phyloP scores from a whole-genome alignment of 495 filamentous ascomycete species.

The Neurospora discreta region DNA sequence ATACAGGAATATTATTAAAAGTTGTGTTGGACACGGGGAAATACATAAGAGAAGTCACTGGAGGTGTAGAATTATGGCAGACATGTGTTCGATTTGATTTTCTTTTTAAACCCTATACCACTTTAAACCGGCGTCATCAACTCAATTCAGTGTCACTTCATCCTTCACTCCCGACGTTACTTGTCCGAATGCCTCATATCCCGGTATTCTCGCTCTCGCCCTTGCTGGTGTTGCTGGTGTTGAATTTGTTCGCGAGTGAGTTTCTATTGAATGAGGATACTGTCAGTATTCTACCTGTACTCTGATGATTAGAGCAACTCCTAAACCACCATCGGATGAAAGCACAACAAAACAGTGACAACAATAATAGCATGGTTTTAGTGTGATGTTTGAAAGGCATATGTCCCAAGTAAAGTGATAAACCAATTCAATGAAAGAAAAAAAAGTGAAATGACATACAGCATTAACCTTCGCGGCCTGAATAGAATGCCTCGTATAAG shows the following conservation, averaged over 20 bases:
- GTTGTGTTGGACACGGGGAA: not conserved
- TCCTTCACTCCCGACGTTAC: not conserved
- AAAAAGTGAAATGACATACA: conserved; percentile 9
- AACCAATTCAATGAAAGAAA: not conserved
- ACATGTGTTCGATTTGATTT: not conserved
- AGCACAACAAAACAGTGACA: not conserved
- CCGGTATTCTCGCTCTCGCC: not conserved
- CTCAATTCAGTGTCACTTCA: not conserved
- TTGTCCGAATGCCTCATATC: not conserved
- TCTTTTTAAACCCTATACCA: no score
- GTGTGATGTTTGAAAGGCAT: not conserved
- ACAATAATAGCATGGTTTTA: no score
- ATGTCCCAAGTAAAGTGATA: not conserved
- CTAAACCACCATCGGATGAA: not conserved
- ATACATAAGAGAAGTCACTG: not conserved
- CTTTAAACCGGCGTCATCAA: not conserved
- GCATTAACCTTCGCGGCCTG: conserved; percentile 34
- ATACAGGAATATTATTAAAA: not conserved
- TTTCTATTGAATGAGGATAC: not conserved
- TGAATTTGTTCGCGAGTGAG: not conserved
- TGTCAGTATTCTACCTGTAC: not conserved
- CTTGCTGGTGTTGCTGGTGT: not conserved
- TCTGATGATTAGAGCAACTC: not conserved
- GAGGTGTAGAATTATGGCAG: not conserved
- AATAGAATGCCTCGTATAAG: conserved; percentile 32